Evolutionary conservation across 2,329 filamentous ascomycete genomes (phyloP), one percentile per base, ranked within the genome.

Genomic region (Hypoxylon sp.): DNA sequence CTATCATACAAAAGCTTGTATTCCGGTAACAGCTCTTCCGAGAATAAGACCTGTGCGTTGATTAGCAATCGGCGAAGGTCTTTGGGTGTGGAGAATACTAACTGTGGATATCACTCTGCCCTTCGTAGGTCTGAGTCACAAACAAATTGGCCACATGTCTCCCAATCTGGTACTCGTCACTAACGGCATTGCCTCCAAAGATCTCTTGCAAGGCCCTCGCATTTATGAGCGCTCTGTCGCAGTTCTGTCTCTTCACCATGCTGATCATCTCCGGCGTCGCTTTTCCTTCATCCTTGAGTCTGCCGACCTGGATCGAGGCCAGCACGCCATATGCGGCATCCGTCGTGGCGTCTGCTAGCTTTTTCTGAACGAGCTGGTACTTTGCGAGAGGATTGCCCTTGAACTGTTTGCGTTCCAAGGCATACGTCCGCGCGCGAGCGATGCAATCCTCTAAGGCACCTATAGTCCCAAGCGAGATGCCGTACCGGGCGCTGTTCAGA

Each of bases 281-380:
- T 78, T 93, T 92, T 67, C 94, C 94, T 75, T 92, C 89, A 72
- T 98, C 94, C 85, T 97, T 98, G 60, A 98, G 86, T 65, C 94
- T 85, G 54, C 93, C 94, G 34, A 98, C 94, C 79, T 99, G 95
- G 60, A 92, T 88, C 6, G 92, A 90, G 6, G 95, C 95, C 56
- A 97, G 81, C n/a, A 92, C 91, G 44, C 95, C 95, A 75, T 91
- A 98, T 1, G 94, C 91, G 1, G 91, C 93, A 77, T 99, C 95
- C 0, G 94, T 97, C 3, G 87, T 84, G 1, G 95, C 95, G 77
- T 99, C 95, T 0, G 94, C 91, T 65, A 99, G 84, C 83, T 99
- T 99, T 87, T 97, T 97, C 84, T 99, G 95, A 54, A 99, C 87
- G 13, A 99, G 88, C 81, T 99, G 95, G 76, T 99, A 99, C 77